Evolutionary conservation across 2,329 filamentous ascomycete genomes (phyloP).

Genomic region (Ascochyta koolunga): DNA sequence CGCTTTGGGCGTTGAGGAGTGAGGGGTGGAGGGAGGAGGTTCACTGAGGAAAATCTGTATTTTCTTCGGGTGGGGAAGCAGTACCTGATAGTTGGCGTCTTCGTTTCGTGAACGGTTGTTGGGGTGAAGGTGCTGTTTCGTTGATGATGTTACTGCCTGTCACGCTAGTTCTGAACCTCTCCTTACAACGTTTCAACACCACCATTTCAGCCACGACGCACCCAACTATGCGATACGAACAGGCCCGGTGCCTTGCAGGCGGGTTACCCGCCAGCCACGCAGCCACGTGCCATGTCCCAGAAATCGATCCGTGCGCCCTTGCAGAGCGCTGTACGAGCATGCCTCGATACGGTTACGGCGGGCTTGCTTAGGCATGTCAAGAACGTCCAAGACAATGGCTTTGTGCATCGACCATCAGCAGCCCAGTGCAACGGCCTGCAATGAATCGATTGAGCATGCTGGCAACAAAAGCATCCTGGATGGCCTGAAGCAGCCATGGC

Average conservation of each 20-base stretch:
- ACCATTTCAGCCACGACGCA: too few relatives aligned
- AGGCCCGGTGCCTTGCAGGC: slow-evolving; percentile 9
- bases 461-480: neutral
- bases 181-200: too few relatives aligned
- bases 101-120: too few relatives aligned
- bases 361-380: neutral
- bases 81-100: too few relatives aligned
- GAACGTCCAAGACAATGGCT: neutral
- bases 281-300: slow-evolving; percentile 10
- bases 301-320: neutral
- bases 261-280: slow-evolving; percentile 16
- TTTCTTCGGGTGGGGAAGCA: too few relatives aligned
- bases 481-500: neutral
- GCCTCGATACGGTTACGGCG: neutral
- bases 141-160: too few relatives aligned
- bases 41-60: too few relatives aligned
- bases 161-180: too few relatives aligned
- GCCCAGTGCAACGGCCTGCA: neutral
- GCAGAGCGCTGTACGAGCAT: slow-evolving; percentile 6
- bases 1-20: too few relatives aligned
- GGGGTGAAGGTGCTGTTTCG: too few relatives aligned
- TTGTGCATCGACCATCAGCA: neutral
- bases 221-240: neutral
- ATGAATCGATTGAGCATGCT: neutral
- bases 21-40: too few relatives aligned